Base-by-base conservation (phyloP, 441 rosid species). In the Francoa sonchifolia region DNA sequence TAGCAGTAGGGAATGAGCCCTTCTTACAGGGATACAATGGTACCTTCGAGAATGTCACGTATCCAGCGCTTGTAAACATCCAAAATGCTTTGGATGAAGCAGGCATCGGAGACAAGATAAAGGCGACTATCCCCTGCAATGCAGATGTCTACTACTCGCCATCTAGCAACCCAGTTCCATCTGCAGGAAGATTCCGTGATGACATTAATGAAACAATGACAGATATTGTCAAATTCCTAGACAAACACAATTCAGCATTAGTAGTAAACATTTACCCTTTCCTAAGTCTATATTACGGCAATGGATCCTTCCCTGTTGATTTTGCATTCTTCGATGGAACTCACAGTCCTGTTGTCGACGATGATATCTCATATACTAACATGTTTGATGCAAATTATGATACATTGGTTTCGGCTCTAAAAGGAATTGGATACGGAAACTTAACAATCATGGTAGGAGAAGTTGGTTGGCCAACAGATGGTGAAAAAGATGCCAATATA, bases 1-100 rank as follows among this genome's bases (percentile, higher is more conserved):
- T 75, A 32, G 78, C 78, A 32, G 82, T 71, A 4, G 82, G 82
- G n/a, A 74, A 75, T 39, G 82, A 75, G 18, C 82, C 82, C n/a
- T 75, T 75, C 31, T 66, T 75, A 38, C 55, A 48, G 50, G 51
- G 68, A 19, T 75, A 75, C 47, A 71, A 71, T 34, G 64, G 60
- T 39, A 63, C 73, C 2, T 75, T 61, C 31, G 28, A 61, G 19
- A 61, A 55, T 30, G 21, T 42, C 45, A 71, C 74, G 9, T 47
- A 71, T 55, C 78, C 82, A 17, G 82, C 82, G 32, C 60, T 75
- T 3, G 38, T 57, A 28, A 75, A 75, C 51, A 50, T 75, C 15
- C 68, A 75, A 42, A 62, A 53, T 51, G 78, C 82, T 3, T 61
- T 75, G 50, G 62, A 54, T 22, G 52, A 43, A 10, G 76, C 78